Conservation (phyloP, 768 basidiomycete genomes). For the Boletus rufocinnamomeus region DNA sequence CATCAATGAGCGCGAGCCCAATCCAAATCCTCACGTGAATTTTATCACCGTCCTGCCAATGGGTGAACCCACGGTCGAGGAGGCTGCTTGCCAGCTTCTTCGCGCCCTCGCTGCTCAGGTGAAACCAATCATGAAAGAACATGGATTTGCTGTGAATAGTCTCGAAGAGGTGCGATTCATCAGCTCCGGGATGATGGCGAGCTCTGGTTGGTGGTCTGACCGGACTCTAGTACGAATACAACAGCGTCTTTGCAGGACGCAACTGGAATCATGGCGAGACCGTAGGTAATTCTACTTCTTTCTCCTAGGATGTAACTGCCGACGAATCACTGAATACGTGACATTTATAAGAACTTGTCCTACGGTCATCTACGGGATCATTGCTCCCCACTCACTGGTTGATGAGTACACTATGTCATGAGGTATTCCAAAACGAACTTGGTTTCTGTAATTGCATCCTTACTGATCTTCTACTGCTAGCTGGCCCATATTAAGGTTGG, state of each 20-base stretch:
- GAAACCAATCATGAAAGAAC: constrained; percentile 77
- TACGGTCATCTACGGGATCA: constrained; percentile 59
- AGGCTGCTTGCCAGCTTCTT: constrained; percentile 70
- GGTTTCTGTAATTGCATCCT: constrained; percentile 1
- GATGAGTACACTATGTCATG: constrained; percentile 80
- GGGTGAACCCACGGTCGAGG: constrained; percentile 45
- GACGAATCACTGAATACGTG: neutral
- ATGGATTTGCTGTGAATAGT: constrained; percentile 75
- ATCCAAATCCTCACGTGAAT: constrained; percentile 77
- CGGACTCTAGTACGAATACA: constrained; percentile 66
- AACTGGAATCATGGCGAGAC: constrained; percentile 88
- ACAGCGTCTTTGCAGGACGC: constrained; percentile 74
- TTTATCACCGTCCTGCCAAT: constrained; percentile 65
- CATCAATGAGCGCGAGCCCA: constrained; percentile 65
- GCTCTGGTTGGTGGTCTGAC: neutral
- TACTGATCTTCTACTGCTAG: constrained; percentile 39
- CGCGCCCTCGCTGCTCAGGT: constrained; percentile 84
- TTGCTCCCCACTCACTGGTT: constrained; percentile 67
- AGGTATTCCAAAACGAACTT: constrained; percentile 47
- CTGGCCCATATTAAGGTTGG: constrained; percentile 79
- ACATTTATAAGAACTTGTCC: constrained; percentile 63
- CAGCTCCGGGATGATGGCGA: neutral
- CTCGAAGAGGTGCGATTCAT: constrained; percentile 69
- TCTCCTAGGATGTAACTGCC: neutral
- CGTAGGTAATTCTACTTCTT: constrained; percentile 49